Evolutionary conservation across 2,329 filamentous ascomycete genomes (phyloP).

Genomic region (Clathrospora elynae): DNA sequence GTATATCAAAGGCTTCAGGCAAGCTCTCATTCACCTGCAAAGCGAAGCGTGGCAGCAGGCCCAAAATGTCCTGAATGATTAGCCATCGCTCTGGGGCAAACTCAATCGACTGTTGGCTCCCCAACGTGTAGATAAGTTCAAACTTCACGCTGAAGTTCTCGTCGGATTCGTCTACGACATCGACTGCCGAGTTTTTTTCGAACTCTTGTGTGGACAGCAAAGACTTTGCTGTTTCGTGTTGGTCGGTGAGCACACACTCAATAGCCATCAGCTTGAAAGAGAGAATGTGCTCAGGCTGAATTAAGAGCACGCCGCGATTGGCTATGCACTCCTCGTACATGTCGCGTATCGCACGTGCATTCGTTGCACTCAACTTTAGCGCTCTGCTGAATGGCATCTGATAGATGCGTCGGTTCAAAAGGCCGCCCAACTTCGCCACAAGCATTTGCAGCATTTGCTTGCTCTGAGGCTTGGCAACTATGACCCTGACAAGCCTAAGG

Average conservation of each 20-base stretch:
- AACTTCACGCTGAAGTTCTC: constrained; percentile 66
- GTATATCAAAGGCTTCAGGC: constrained; percentile 53
- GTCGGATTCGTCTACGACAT: constrained; percentile 70
- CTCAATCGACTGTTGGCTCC: constrained; percentile 57
- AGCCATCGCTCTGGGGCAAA: constrained; percentile 62
- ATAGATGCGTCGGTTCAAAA: constrained; percentile 61
- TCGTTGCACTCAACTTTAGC: constrained; percentile 39
- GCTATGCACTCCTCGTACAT: constrained; percentile 57
- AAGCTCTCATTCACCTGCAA: constrained; percentile 34
- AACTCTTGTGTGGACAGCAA: constrained; percentile 54
- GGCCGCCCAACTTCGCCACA: constrained; percentile 59
- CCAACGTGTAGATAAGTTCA: constrained; percentile 68
- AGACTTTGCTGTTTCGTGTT: constrained; percentile 33
- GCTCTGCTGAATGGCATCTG: constrained; percentile 65
- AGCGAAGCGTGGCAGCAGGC: constrained; percentile 49
- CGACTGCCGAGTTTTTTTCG: constrained; percentile 54
- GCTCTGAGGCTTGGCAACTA: constrained; percentile 66
- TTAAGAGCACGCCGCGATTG: constrained; percentile 61
- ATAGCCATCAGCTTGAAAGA: constrained; percentile 68
- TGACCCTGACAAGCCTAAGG: constrained; percentile 59
- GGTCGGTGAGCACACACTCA: constrained; percentile 52
- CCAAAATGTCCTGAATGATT: constrained; percentile 60
- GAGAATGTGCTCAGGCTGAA: constrained; percentile 67
- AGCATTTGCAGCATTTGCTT: constrained; percentile 66
- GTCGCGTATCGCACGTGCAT: constrained; percentile 46